Evolutionary conservation across 108 stramenopile genomes (phyloP).

Genomic region (Pseudonitzschia delicatissima): DNA sequence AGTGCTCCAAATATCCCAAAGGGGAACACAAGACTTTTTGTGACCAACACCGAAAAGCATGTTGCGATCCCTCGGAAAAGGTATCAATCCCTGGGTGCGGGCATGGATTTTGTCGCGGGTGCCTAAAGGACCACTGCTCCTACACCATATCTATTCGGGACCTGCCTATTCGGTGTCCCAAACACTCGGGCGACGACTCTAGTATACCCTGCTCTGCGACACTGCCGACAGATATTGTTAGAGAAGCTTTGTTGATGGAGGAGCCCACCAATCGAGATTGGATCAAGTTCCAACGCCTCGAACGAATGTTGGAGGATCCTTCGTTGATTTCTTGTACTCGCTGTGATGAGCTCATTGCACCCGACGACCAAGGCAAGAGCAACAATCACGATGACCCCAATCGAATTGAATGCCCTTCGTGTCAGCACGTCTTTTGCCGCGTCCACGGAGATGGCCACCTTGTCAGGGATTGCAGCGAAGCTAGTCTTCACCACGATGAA

Average conservation of each 20-base stretch:
- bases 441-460: conserved; percentile 37
- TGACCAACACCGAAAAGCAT: not conserved
- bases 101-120: conserved; percentile 27
- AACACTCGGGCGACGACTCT: not conserved
- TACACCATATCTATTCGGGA: conserved; percentile 13
- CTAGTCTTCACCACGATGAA: not conserved
- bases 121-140: conserved; percentile 23
- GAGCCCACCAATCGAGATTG: conserved; percentile 6
- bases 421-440: conserved; percentile 26
- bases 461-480: conserved; percentile 1
- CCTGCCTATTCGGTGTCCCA: conserved; percentile 27
- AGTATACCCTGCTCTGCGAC: not conserved
- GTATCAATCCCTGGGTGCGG: conserved; percentile 9
- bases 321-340: conserved; percentile 25
- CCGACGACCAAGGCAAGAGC: not conserved
- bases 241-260: not conserved
- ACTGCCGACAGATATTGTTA: conserved; percentile 9
- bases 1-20: not conserved
- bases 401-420: conserved; percentile 14
- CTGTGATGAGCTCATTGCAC: conserved; percentile 23
- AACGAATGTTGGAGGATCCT: conserved; percentile 15
- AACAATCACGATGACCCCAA: not conserved
- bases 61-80: not conserved
- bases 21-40: not conserved
- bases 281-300: conserved; percentile 25